Evolutionary conservation across 2,329 filamentous ascomycete species (phyloP).

Genomic region (Neopestalotiopsis clavispora): DNA sequence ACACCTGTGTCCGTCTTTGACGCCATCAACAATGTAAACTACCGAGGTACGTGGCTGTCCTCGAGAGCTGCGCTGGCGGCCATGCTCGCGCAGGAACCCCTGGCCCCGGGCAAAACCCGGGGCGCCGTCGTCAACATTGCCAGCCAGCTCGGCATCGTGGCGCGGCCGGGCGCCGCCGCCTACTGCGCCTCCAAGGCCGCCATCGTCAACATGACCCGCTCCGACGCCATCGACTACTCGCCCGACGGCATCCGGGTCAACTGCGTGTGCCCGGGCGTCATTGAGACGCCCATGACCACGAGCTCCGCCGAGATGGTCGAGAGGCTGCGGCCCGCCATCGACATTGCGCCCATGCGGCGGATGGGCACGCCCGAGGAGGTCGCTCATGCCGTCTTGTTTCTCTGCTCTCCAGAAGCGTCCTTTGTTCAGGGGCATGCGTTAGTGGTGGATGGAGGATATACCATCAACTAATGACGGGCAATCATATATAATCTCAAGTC

Average conservation of each 20-base stretch:
- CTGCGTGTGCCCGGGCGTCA: slow-evolving; percentile 46
- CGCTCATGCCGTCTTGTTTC: slow-evolving; percentile 53
- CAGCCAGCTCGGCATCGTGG: slow-evolving; percentile 56
- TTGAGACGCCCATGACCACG: slow-evolving; percentile 52
- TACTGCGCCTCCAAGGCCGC: slow-evolving; percentile 65
- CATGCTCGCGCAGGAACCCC: slow-evolving; percentile 51
- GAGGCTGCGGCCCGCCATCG: slow-evolving; percentile 44
- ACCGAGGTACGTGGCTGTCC: slow-evolving; percentile 54
- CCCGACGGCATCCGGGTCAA: slow-evolving; percentile 43
- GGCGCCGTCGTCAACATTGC: slow-evolving; percentile 58
- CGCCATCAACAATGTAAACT: slow-evolving; percentile 59
- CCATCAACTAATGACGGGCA: slow-evolving; percentile 44
- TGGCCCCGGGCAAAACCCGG: slow-evolving; percentile 42
- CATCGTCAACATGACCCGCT: slow-evolving; percentile 60
- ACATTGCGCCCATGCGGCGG: slow-evolving; percentile 54
- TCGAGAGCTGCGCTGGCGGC: slow-evolving; percentile 47
- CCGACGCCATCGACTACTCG: slow-evolving; percentile 62
- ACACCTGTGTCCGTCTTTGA: slow-evolving; percentile 55
- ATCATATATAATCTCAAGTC: neutral
- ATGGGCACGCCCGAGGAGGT: slow-evolving; percentile 56
- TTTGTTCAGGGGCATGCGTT: slow-evolving; percentile 58
- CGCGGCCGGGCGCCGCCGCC: slow-evolving; percentile 51
- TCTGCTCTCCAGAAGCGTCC: slow-evolving; percentile 52
- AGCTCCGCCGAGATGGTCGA: slow-evolving; percentile 42
- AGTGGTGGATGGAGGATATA: slow-evolving; percentile 59